These are phyloP conservation scores for Aspergillus aculeatus DNA, from an alignment of 2,329 filamentous ascomycete species.

Conservation along the genomic window DNA sequence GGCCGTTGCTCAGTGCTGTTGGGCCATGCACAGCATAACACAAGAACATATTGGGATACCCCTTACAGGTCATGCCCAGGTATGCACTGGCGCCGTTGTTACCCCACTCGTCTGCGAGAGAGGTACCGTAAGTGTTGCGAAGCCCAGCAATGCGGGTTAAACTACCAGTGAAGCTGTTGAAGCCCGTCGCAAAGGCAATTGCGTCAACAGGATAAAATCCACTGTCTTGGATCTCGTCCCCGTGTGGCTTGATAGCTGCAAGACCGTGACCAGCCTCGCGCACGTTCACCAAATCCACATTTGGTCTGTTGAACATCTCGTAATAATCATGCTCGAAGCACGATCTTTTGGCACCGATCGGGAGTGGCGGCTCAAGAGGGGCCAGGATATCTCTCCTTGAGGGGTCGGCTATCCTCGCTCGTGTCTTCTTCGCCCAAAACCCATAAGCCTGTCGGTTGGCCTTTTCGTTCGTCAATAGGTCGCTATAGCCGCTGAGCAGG, in stretches of 20 bases:
- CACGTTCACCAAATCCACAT: constrained; percentile 50
- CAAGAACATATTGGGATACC: constrained; percentile 53
- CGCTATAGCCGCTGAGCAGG: constrained; percentile 53
- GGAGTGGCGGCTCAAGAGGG: constrained; percentile 54
- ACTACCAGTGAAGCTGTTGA: constrained; percentile 40
- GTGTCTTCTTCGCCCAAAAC: constrained; percentile 57
- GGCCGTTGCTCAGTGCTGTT: constrained; percentile 57
- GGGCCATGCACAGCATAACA: constrained; percentile 58
- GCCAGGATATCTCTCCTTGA: constrained; percentile 53
- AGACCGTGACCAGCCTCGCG: constrained; percentile 41
- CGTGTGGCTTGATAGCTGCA: constrained; percentile 36
- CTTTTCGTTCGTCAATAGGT: constrained; percentile 46
- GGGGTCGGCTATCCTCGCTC: constrained; percentile 52
- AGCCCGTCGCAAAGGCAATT: constrained; percentile 44
- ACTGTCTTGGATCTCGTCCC: constrained; percentile 43
- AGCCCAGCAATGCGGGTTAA: constrained; percentile 35
- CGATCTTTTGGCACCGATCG: constrained; percentile 55
- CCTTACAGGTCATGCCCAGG: constrained; percentile 42
- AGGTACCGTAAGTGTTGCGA: constrained; percentile 26
- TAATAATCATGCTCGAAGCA: constrained; percentile 53
- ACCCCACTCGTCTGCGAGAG: constrained; percentile 37
- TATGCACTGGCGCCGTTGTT: constrained; percentile 31
- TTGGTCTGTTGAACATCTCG: constrained; percentile 49
- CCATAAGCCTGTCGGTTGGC: constrained; percentile 56
- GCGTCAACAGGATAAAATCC: constrained; percentile 38